phyloP scores from a whole-genome alignment of 139 green algal species.

The Ettlia oleoabundans region DNA sequence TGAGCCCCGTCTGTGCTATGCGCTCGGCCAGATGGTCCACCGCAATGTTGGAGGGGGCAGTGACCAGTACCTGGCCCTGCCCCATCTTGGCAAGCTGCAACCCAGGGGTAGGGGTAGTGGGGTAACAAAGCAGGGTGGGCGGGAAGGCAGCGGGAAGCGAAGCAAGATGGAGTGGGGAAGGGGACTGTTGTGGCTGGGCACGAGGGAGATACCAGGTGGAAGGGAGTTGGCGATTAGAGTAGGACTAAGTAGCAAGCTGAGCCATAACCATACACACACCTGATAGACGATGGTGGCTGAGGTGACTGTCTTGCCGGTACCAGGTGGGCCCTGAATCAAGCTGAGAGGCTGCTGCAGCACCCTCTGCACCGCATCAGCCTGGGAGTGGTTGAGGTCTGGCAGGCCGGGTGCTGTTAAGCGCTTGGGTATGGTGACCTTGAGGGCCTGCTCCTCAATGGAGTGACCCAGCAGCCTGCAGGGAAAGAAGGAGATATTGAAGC shows the following conservation, averaged over 20 bases:
- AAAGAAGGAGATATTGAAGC: background rate
- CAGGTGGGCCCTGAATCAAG: slow-evolving; percentile 91
- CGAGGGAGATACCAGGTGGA: too few species aligned
- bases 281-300: slow-evolving; percentile 96
- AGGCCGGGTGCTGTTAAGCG: slow-evolving; percentile 83
- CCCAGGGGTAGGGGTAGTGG: background rate
- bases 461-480: slow-evolving; percentile 81
- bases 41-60: slow-evolving; percentile 95
- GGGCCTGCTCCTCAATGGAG: slow-evolving; percentile 63
- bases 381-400: slow-evolving; percentile 95
- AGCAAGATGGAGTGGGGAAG: background rate
- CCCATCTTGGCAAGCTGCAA: slow-evolving; percentile 57
- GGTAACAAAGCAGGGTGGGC: background rate
- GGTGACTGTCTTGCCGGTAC: slow-evolving; percentile 99
- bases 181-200: too few species aligned
- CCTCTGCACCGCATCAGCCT: slow-evolving; percentile 73
- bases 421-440: slow-evolving; percentile 59
- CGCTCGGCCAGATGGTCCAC: slow-evolving; percentile 98
- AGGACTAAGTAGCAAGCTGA: too few species aligned
- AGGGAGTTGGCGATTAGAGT: too few species aligned
- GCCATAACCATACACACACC: too few species aligned
- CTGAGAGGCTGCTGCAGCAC: slow-evolving; percentile 86
- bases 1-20: slow-evolving; percentile 89
- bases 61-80: slow-evolving; percentile 90
- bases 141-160: background rate